Conservation (phyloP, 2,329 filamentous ascomycete genomes). For the Massarina eburnea region DNA sequence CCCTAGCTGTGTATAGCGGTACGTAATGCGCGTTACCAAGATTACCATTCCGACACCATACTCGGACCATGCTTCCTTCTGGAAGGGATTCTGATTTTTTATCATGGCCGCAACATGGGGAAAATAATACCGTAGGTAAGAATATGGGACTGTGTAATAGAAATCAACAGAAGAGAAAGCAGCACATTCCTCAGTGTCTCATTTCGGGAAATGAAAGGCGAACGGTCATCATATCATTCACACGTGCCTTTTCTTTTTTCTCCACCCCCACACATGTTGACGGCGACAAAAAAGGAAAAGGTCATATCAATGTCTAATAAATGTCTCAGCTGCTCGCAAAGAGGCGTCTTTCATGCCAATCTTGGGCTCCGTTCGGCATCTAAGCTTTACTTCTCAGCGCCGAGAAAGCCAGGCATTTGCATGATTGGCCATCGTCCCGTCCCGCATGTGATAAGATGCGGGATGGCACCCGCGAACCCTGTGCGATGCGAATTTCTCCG, state of each 20-base stretch:
- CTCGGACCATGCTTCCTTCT: constrained; percentile 12
- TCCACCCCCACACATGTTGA: background rate
- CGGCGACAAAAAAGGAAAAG: background rate
- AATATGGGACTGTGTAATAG: too few species aligned
- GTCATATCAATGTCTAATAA: too few species aligned
- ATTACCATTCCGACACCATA: constrained; percentile 12
- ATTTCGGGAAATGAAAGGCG: background rate
- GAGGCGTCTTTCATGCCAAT: background rate
- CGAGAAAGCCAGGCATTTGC: background rate
- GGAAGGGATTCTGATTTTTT: constrained; percentile 7
- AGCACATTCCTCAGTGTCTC: background rate
- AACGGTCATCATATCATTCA: background rate
- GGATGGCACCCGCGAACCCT: too few species aligned
- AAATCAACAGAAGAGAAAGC: background rate
- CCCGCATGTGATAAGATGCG: background rate
- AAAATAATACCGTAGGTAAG: background rate
- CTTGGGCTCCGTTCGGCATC: background rate
- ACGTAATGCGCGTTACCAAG: constrained; percentile 7
- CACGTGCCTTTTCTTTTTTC: background rate
- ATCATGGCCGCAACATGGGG: constrained; percentile 1
- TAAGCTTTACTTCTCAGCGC: background rate
- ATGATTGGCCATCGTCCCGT: background rate
- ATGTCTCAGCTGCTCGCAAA: background rate
- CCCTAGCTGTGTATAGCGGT: constrained; percentile 7
- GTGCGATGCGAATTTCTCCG: too few species aligned